A percentile compares a stretch with the other conserved stretches of the same genome.
Evolutionary conservation across 2,329 filamentous ascomycete genomes (phyloP).

Genomic region (Stromatinia cepivora): DNA sequence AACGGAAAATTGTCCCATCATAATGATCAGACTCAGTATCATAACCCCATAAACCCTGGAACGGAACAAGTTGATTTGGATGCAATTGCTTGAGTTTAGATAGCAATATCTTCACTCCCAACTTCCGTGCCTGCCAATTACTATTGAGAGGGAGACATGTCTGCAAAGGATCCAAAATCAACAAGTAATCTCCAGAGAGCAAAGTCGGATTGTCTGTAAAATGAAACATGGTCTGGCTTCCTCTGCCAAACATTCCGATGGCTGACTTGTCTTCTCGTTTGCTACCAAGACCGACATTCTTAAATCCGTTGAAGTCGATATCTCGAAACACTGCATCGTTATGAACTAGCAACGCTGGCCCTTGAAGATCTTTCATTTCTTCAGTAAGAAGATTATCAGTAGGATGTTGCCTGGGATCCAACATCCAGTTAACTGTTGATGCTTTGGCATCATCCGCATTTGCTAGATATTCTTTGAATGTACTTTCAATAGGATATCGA

Average conservation of each 20-base stretch:
- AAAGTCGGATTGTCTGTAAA: constrained; percentile 43
- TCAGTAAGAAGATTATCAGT: constrained; percentile 32
- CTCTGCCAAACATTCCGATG: constrained; percentile 43
- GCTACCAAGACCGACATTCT: constrained; percentile 41
- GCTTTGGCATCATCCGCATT: constrained; percentile 41
- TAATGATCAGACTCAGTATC: constrained; percentile 29
- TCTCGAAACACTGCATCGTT: constrained; percentile 42
- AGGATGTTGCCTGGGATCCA: constrained; percentile 36
- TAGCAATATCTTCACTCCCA: constrained; percentile 32
- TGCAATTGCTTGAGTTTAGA: constrained; percentile 31
- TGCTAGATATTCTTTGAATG: constrained; percentile 43
- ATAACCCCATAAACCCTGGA: constrained; percentile 35
- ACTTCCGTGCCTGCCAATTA: constrained; percentile 29
- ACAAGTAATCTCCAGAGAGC: constrained; percentile 39
- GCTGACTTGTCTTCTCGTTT: constrained; percentile 36
- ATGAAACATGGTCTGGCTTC: constrained; percentile 44
- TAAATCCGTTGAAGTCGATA: constrained; percentile 40
- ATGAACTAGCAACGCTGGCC: constrained; percentile 39
- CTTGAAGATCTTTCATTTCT: constrained; percentile 36
- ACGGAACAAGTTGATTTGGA: constrained; percentile 32
- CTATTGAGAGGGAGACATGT: constrained; percentile 31
- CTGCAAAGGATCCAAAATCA: constrained; percentile 42
- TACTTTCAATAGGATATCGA: constrained; percentile 39
- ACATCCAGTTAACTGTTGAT: constrained; percentile 40
- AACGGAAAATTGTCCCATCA: constrained; percentile 37